phyloP scores from a whole-genome alignment of 1,139 yeast species.

The Pichia sp. region DNA sequence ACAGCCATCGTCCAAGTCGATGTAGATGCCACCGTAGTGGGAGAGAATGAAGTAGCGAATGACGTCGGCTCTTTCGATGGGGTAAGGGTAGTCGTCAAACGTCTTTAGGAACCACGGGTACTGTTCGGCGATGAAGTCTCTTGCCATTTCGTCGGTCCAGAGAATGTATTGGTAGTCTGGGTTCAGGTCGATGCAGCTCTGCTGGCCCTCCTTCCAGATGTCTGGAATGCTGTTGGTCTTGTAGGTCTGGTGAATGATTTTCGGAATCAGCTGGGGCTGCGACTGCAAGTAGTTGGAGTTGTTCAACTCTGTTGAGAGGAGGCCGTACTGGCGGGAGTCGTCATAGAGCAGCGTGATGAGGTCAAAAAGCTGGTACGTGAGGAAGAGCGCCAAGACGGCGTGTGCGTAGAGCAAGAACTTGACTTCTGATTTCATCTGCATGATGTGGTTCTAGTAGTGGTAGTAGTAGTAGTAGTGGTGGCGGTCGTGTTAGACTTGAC shows the following conservation, averaged over 20 bases:
- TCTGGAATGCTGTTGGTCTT: constrained; percentile 75
- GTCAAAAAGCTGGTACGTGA: constrained; percentile 66
- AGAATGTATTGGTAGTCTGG: constrained; percentile 83
- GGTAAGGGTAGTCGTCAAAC: constrained; percentile 73
- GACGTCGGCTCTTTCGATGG: constrained; percentile 90
- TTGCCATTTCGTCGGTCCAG: constrained; percentile 87
- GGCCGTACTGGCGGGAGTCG: constrained; percentile 61
- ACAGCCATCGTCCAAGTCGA: constrained; percentile 89
- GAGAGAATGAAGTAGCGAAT: constrained; percentile 79
- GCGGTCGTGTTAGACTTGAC: too few species aligned
- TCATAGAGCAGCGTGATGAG: constrained; percentile 72
- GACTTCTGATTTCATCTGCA: constrained; percentile 53
- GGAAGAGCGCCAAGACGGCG: constrained; percentile 47
- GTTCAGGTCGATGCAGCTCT: constrained; percentile 69
- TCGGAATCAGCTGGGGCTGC: constrained; percentile 64
- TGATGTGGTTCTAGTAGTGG: background rate
- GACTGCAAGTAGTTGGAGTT: constrained; percentile 28
- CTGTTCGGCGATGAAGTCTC: constrained; percentile 70
- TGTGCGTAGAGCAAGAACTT: constrained; percentile 59
- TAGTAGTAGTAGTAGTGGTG: too few species aligned
- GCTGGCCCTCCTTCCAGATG: constrained; percentile 74
- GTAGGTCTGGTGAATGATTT: constrained; percentile 90
- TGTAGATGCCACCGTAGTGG: constrained; percentile 86
- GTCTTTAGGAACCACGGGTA: constrained; percentile 84
- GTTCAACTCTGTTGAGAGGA: constrained; percentile 54